Conservation (phyloP, 2,329 filamentous ascomycete species). For the Rachicladosporium sp. region DNA sequence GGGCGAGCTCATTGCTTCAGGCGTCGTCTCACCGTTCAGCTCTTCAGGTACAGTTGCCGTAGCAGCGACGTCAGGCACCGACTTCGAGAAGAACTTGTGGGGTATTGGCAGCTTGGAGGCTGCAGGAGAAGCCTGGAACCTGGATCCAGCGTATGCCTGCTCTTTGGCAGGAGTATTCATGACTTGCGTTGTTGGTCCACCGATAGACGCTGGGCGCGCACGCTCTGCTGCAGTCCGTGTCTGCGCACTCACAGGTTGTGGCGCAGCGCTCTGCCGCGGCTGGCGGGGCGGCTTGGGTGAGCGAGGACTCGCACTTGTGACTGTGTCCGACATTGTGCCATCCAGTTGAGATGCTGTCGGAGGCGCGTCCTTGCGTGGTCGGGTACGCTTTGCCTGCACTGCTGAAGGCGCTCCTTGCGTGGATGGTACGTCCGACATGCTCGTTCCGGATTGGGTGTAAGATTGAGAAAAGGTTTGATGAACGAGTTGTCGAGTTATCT, state of each 20-base stretch:
- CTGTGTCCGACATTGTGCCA: slow-evolving; percentile 4
- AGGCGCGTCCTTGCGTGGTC: too few species aligned
- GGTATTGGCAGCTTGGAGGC: slow-evolving; percentile 83
- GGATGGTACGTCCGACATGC: too few species aligned
- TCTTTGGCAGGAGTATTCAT: slow-evolving; percentile 32
- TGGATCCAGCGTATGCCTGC: slow-evolving; percentile 73
- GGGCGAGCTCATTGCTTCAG: slow-evolving; percentile 40
- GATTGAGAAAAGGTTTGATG: too few species aligned
- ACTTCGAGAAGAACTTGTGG: slow-evolving; percentile 64
- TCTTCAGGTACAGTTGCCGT: too few species aligned
- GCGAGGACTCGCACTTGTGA: slow-evolving; percentile 1
- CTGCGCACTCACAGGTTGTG: too few species aligned
- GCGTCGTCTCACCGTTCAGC: slow-evolving; percentile 23
- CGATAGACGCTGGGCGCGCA: slow-evolving; percentile 29
- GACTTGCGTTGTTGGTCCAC: slow-evolving; percentile 22
- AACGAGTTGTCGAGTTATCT: too few species aligned
- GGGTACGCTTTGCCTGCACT: too few species aligned
- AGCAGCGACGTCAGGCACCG: slow-evolving; percentile 49
- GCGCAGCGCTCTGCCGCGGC: not conserved
- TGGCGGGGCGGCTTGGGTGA: slow-evolving; percentile 1
- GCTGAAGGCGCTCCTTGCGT: too few species aligned
- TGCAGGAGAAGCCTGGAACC: slow-evolving; percentile 89
- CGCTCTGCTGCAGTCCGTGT: slow-evolving; percentile 7
- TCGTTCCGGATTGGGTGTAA: too few species aligned
- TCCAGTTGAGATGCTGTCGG: slow-evolving; percentile 2